phyloP scores from a whole-genome alignment of 1,139 yeast genomes.

The Scheffersomyces quercinus region DNA sequence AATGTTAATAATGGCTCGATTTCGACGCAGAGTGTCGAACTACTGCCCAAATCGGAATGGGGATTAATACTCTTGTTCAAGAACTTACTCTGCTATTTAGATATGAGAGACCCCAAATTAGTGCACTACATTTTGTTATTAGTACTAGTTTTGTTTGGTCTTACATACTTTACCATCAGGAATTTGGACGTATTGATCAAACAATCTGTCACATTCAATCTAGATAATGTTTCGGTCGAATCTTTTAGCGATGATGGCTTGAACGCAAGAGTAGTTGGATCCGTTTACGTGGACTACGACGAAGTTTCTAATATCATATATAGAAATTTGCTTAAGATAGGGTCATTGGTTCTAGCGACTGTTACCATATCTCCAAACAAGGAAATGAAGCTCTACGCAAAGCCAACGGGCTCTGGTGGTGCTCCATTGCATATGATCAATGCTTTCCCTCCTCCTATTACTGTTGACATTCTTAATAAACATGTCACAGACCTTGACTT shows the following conservation, averaged over 20 bases:
- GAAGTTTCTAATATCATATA: conserved; percentile 20
- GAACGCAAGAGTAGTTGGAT: conserved; percentile 24
- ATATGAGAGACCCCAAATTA: conserved; percentile 14
- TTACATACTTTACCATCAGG: conserved; percentile 18
- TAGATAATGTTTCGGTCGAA: conserved; percentile 19
- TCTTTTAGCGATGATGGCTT: conserved; percentile 25
- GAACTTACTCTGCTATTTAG: conserved; percentile 1
- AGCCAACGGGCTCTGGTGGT: conserved; percentile 16
- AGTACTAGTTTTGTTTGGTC: conserved; percentile 13
- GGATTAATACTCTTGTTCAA: not conserved
- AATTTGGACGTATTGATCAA: conserved; percentile 15
- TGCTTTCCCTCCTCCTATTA: conserved; percentile 26
- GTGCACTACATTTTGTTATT: conserved; percentile 14
- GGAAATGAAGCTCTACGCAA: conserved; percentile 22
- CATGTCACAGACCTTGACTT: conserved; percentile 27
- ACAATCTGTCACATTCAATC: conserved; percentile 20
- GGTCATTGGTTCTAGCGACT: conserved; percentile 23
- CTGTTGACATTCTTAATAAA: conserved; percentile 21
- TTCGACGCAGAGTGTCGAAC: not conserved
- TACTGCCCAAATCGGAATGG: not conserved
- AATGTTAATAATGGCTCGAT: not conserved
- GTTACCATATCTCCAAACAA: conserved; percentile 23
- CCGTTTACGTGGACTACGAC: conserved; percentile 26
- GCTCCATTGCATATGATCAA: conserved; percentile 25
- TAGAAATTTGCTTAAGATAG: conserved; percentile 19